Conservation (phyloP, 192 early-diverging fungal genomes). For the Obelidium mucronatum region DNA sequence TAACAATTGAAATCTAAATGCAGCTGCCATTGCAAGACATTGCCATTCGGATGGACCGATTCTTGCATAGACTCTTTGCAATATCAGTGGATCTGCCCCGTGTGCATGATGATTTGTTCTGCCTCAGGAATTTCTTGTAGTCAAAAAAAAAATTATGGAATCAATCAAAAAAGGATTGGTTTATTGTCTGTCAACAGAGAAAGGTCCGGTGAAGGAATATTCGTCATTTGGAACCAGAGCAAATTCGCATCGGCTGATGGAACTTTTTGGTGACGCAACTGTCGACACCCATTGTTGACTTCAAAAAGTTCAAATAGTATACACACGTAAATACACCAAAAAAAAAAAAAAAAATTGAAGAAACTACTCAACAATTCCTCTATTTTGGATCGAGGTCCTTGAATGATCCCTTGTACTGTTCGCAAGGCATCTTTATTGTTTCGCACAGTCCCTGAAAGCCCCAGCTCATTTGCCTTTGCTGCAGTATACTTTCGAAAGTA, state of each 20-base stretch:
- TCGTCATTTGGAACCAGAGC: not conserved
- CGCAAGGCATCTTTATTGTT: constrained; percentile 24
- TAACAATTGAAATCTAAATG: no score
- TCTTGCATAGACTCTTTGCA: no score
- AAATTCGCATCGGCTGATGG: constrained; percentile 4
- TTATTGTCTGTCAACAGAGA: no score
- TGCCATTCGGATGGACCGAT: no score
- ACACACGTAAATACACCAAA: not conserved
- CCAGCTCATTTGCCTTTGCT: constrained; percentile 4
- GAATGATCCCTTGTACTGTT: constrained; percentile 24
- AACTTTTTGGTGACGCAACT: constrained; percentile 5
- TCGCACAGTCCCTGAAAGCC: constrained; percentile 19
- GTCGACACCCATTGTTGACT: constrained; percentile 3
- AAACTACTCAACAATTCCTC: constrained; percentile 16
- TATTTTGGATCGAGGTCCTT: not conserved
- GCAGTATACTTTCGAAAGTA: constrained; percentile 34
- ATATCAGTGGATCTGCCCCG: no score
- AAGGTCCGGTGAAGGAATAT: no score
- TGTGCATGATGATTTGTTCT: no score
- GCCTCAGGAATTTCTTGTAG: no score
- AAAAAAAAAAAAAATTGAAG: not conserved
- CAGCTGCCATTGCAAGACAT: no score
- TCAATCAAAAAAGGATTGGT: no score
- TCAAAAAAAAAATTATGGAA: no score
- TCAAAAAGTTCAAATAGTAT: not conserved